These are phyloP conservation scores for Paramyrothecium sp. DNA, from an alignment of 2,329 filamentous ascomycete genomes.

Conservation along the genomic window DNA sequence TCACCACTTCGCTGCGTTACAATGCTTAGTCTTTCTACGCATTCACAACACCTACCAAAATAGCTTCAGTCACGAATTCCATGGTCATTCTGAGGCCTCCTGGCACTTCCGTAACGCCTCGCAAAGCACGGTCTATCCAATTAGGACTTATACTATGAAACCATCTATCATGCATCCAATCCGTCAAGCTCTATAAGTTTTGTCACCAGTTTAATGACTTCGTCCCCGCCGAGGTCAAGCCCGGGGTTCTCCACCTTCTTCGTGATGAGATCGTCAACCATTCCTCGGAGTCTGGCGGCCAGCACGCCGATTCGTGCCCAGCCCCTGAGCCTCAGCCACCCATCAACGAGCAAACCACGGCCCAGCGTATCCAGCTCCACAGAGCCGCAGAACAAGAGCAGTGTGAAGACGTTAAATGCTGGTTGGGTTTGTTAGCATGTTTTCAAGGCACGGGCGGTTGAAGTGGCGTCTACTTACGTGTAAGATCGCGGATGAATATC, in stretches of 20 bases:
- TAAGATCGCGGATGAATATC: slow-evolving; percentile 87
- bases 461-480: slow-evolving; percentile 57
- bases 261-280: slow-evolving; percentile 84
- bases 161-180: slow-evolving; percentile 57
- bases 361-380: slow-evolving; percentile 87
- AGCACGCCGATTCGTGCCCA: slow-evolving; percentile 95
- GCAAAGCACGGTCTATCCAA: not conserved
- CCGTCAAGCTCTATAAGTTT: slow-evolving; percentile 88
- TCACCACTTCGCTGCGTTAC: too few relatives aligned
- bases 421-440: slow-evolving; percentile 6
- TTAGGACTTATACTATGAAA: not conserved
- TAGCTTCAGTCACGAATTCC: too few relatives aligned
- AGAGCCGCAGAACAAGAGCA: slow-evolving; percentile 83
- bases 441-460: not conserved
- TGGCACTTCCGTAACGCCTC: not conserved
- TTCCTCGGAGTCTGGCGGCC: slow-evolving; percentile 75
- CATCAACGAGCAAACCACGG: slow-evolving; percentile 84
- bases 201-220: slow-evolving; percentile 75
- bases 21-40: too few relatives aligned
- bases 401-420: slow-evolving; percentile 86
- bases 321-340: slow-evolving; percentile 80
- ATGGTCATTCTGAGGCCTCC: too few relatives aligned
- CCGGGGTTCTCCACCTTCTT: slow-evolving; percentile 76
- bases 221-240: slow-evolving; percentile 54
- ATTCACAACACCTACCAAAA: too few relatives aligned